Evolutionary conservation across 2,329 filamentous ascomycete species (phyloP).

Genomic region (Fusarium xyrophilum): DNA sequence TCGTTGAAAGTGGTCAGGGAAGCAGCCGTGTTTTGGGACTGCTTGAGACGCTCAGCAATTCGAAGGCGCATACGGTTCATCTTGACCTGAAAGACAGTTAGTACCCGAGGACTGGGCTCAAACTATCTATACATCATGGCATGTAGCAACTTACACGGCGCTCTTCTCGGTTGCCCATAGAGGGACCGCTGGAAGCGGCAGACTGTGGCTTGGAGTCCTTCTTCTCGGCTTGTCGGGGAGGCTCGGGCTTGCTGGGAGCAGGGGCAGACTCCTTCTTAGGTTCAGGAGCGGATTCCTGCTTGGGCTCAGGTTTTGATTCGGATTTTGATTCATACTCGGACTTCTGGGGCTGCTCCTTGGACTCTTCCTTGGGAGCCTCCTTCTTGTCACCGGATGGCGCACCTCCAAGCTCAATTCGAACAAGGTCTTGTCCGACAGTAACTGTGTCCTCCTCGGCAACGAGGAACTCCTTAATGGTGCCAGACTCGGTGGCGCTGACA

Average conservation of each 20-base stretch:
- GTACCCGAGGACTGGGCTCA: not conserved
- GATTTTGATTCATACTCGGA: conserved; percentile 46
- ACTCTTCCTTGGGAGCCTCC: conserved; percentile 41
- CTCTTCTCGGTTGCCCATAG: conserved; percentile 79
- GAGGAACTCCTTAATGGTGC: conserved; percentile 89
- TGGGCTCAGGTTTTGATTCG: conserved; percentile 46
- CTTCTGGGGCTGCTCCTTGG: conserved; percentile 49
- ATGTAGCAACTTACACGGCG: conserved; percentile 69
- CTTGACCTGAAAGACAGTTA: conserved; percentile 72
- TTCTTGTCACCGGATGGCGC: conserved; percentile 51
- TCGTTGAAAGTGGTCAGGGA: conserved; percentile 99
- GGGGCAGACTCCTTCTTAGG: conserved; percentile 46
- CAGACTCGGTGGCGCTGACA: conserved; percentile 91
- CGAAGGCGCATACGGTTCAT: conserved; percentile 99
- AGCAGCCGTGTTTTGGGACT: conserved; percentile 97
- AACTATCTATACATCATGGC: not conserved
- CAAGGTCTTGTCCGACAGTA: conserved; percentile 88
- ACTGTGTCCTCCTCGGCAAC: conserved; percentile 96
- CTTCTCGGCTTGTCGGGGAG: conserved; percentile 36
- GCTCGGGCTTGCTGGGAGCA: conserved; percentile 38
- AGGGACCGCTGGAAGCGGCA: conserved; percentile 44
- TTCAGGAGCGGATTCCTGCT: conserved; percentile 43
- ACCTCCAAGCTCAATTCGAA: conserved; percentile 83
- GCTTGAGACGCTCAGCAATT: conserved; percentile 97
- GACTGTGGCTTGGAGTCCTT: conserved; percentile 38